Evolutionary conservation across 1,284 basidiomycete genomes (phyloP), one percentile per base, ranked within the genome.

Genomic region (Caloboletus inedulis): DNA sequence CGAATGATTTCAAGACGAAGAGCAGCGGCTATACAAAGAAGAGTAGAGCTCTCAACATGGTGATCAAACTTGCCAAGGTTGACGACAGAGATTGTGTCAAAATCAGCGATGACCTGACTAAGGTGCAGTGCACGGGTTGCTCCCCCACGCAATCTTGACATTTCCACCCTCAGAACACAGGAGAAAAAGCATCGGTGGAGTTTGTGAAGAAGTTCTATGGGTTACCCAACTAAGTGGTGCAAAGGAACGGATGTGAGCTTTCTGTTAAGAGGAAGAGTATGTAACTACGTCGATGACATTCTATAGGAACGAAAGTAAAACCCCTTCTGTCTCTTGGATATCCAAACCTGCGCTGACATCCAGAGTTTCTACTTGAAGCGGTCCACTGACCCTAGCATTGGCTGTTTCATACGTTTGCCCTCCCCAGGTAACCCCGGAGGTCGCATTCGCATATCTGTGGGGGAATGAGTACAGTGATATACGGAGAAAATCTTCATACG

Each of bases 1-100:
- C 93, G 10, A 97, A 97, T 64, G 94, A 94, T 69, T 95, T 93
- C 72, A 69, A 68, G 54, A 81, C 77, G 37, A 62, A 70, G 42
- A 83, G 81, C 8, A 83, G 77, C 25, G 76, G 78, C 7, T 76
- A 79, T 13, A 70, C 59, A 23, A 75, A 83, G 65, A 82, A 79
- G 63, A 91, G 87, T 67, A 90, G 85, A 64, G 82, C 92, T 23
- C 73, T 97, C 57, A 96, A 95, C 64, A 97, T 97, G 68, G 94
- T 97, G 37, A 94, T 96, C 73, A 97, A 97, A 71, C 76, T 98
- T 7, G 79, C 82, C 30, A 79, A 81, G 43, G 85, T 95, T 13
- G 76, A 91, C 61, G 80, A 79, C 12, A 77, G 77, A 54, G 82
- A 84, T 1, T 95, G 92, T 60, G 83, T 98, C 58, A 98, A 98